Percentiles rank a stretch among this genome's conserved stretches.
These are phyloP conservation scores for Thielaviopsis populi DNA, from an alignment of 2,329 filamentous ascomycete species.

Conservation along the genomic window DNA sequence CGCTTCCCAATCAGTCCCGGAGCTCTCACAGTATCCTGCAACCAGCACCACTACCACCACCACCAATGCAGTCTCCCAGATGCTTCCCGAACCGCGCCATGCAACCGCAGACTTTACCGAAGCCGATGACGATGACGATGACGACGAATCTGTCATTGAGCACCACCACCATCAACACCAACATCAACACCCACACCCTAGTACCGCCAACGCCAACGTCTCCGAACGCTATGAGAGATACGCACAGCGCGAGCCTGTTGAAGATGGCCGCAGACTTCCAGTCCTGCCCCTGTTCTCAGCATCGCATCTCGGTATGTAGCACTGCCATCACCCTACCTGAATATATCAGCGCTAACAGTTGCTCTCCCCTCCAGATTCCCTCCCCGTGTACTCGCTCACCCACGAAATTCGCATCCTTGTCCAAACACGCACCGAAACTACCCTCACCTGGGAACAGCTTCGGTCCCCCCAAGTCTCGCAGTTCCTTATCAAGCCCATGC, in stretches of 20 bases:
- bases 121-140: constrained; percentile 40
- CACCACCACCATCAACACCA: constrained; percentile 17
- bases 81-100: constrained; percentile 28
- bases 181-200: too few species aligned
- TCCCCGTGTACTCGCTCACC: constrained; percentile 81
- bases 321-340: neutral
- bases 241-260: constrained; percentile 14
- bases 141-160: constrained; percentile 22
- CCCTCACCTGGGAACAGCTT: constrained; percentile 85
- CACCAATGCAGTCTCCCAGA: neutral
- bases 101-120: constrained; percentile 52
- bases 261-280: constrained; percentile 22
- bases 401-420: constrained; percentile 80
- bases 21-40: constrained; percentile 8
- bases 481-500: constrained; percentile 89
- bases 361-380: constrained; percentile 43
- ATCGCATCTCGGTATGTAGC: constrained; percentile 50
- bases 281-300: constrained; percentile 67
- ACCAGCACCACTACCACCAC: neutral
- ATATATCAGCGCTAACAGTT: neutral
- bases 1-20: constrained; percentile 12
- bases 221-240: constrained; percentile 18
- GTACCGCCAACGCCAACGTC: constrained; percentile 26
- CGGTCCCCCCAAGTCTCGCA: constrained; percentile 92
- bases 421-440: constrained; percentile 74